These are phyloP conservation scores for Pterula multifida DNA, from an alignment of 1,284 basidiomycete genomes.

Conservation along the genomic window DNA sequence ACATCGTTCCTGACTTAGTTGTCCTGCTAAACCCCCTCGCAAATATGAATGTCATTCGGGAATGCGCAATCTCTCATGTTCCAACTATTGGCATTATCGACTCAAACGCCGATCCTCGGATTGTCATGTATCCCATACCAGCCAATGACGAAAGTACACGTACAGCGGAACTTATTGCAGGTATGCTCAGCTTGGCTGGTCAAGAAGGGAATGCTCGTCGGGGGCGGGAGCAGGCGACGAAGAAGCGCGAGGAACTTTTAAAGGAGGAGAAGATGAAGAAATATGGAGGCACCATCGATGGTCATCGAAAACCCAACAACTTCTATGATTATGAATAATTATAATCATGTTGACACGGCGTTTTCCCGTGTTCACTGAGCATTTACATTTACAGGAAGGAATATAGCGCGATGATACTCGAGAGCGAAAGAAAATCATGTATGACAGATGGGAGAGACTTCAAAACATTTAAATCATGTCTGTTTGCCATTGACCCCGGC, in stretches of 20 bases:
- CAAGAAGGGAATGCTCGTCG: conserved; percentile 46
- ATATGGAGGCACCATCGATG: background rate
- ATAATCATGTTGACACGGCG: too few relatives aligned
- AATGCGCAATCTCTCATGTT: conserved; percentile 75
- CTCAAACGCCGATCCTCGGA: conserved; percentile 90
- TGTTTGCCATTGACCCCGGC: conserved; percentile 5
- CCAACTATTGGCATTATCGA: conserved; percentile 89
- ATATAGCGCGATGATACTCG: too few relatives aligned
- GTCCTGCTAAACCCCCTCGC: conserved; percentile 82
- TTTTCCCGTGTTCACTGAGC: too few relatives aligned
- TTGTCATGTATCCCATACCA: conserved; percentile 97
- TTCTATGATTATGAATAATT: background rate
- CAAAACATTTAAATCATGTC: background rate
- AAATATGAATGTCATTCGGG: conserved; percentile 76
- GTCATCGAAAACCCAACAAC: background rate
- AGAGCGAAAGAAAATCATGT: too few relatives aligned
- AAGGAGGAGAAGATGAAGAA: background rate
- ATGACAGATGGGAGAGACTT: too few relatives aligned
- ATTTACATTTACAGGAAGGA: too few relatives aligned
- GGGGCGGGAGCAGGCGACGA: background rate
- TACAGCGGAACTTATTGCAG: conserved; percentile 83
- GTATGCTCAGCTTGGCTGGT: conserved; percentile 87
- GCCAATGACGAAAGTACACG: conserved; percentile 94
- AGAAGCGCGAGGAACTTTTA: background rate
- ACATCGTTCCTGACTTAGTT: conserved; percentile 76